Percentiles rank a stretch among this genome's conserved stretches.
These are phyloP conservation scores for Claviceps humidiphila DNA, from an alignment of 2,329 filamentous ascomycete species.

Conservation along the genomic window DNA sequence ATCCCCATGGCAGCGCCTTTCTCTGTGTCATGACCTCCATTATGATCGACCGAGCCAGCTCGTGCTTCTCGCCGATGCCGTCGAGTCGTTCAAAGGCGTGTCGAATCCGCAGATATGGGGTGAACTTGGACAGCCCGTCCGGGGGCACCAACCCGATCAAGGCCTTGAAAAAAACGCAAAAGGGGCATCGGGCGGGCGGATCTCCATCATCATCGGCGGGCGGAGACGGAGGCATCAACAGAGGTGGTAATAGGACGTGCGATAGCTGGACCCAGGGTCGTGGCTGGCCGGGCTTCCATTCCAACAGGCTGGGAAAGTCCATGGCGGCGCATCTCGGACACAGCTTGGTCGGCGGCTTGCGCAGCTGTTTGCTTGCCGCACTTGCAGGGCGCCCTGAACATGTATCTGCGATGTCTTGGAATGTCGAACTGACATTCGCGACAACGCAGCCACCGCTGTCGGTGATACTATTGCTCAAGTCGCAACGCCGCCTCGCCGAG, in stretches of 20 bases:
- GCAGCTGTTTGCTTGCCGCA: not conserved
- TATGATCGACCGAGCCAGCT: conserved; percentile 21
- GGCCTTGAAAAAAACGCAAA: conserved; percentile 25
- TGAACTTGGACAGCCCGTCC: conserved; percentile 19
- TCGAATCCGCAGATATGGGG: conserved; percentile 24
- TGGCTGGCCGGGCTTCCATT: conserved; percentile 22
- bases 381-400: not conserved
- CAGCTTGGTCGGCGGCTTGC: conserved; percentile 8
- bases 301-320: conserved; percentile 22
- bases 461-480: not conserved
- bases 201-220: not conserved
- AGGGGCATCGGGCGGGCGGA: conserved; percentile 16
- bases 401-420: not conserved
- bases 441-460: conserved; percentile 5
- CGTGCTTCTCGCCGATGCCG: conserved; percentile 23
- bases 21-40: conserved; percentile 24
- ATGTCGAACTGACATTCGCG: conserved; percentile 13
- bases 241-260: conserved; percentile 11
- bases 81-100: conserved; percentile 23
- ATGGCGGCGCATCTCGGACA: conserved; percentile 22
- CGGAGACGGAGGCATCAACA: conserved; percentile 14
- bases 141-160: conserved; percentile 15
- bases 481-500: not conserved
- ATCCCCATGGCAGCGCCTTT: conserved; percentile 23
- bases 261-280: conserved; percentile 24